These are phyloP conservation scores for Acanthamoeba castellanii DNA, from an alignment of 208 protist genomes.

Conservation along the genomic window DNA sequence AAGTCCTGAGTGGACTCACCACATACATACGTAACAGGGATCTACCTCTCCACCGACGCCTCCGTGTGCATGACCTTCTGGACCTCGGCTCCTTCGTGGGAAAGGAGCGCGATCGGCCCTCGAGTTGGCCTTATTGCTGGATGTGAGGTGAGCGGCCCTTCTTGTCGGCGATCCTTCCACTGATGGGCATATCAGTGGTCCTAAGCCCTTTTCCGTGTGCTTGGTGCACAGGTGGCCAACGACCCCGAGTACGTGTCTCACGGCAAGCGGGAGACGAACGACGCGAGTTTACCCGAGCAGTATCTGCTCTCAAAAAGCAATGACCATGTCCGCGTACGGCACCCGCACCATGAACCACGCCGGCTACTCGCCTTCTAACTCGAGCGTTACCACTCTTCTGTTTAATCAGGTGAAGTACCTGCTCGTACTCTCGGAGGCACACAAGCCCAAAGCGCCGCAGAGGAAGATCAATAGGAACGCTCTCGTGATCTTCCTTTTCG, in stretches of 20 bases:
- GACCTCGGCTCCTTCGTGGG: constrained; percentile 1
- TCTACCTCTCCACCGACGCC: constrained; percentile 64
- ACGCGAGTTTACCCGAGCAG: neutral
- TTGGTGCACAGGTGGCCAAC: constrained; percentile 4
- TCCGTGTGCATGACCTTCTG: constrained; percentile 58
- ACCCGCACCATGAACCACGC: neutral
- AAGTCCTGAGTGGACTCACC: neutral
- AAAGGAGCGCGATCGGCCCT: neutral
- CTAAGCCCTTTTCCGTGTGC: neutral
- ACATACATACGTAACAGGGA: neutral
- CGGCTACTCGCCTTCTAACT: neutral
- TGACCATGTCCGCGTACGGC: constrained; percentile 40
- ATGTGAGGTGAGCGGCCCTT: neutral
- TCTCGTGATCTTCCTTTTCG: constrained; percentile 29
- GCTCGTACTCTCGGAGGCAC: neutral
- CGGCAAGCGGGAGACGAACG: neutral
- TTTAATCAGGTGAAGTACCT: constrained; percentile 34
- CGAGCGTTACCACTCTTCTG: neutral
- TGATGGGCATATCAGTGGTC: neutral
- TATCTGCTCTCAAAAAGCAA: constrained; percentile 9
- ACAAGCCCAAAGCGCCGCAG: neutral
- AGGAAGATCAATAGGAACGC: neutral
- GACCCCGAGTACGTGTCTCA: constrained; percentile 62
- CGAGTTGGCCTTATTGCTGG: constrained; percentile 24
- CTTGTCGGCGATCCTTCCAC: neutral